Conservation (phyloP, 2,329 filamentous ascomycete species). For the Mycosphaerella sp. region DNA sequence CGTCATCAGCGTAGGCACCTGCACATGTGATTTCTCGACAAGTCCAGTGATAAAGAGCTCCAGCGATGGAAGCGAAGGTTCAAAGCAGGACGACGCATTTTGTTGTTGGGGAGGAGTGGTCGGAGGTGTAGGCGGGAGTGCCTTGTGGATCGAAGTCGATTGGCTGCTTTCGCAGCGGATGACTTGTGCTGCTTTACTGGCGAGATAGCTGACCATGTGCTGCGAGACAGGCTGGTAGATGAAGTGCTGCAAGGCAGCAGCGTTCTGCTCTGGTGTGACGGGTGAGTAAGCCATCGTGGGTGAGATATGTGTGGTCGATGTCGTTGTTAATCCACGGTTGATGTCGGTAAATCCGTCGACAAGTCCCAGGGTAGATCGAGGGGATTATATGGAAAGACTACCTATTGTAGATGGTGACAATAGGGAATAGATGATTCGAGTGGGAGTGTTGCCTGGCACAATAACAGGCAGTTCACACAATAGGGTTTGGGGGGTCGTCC, state of each 20-base stretch:
- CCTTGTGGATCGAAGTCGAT: conserved; percentile 38
- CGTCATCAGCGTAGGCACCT: conserved; percentile 95
- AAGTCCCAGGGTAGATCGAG: conserved; percentile 9
- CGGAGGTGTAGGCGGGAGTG: conserved; percentile 54
- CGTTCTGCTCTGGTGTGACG: conserved; percentile 50
- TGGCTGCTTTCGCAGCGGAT: conserved; percentile 63
- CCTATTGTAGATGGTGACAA: conserved; percentile 29
- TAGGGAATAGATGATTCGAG: conserved; percentile 15
- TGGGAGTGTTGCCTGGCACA: conserved; percentile 19
- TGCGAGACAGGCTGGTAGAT: conserved; percentile 68
- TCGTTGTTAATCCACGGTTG: conserved; percentile 6
- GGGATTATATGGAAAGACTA: conserved; percentile 7
- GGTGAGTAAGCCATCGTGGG: conserved; percentile 41
- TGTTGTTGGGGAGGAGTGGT: conserved; percentile 50
- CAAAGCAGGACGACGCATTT: conserved; percentile 42
- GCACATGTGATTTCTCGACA: conserved; percentile 87
- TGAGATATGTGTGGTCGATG: conserved; percentile 15
- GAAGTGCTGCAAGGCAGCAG: conserved; percentile 70
- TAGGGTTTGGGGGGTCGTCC: conserved; percentile 20
- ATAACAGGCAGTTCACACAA: conserved; percentile 26
- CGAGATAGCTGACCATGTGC: conserved; percentile 72
- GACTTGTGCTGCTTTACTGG: conserved; percentile 66
- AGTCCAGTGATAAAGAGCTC: conserved; percentile 89
- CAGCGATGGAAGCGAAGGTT: conserved; percentile 61
- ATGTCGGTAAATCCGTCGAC: conserved; percentile 11